Evolutionary conservation across 2,329 filamentous ascomycete genomes (phyloP), one percentile per base, ranked within the genome.

Genomic region (Neonectria ditissima): DNA sequence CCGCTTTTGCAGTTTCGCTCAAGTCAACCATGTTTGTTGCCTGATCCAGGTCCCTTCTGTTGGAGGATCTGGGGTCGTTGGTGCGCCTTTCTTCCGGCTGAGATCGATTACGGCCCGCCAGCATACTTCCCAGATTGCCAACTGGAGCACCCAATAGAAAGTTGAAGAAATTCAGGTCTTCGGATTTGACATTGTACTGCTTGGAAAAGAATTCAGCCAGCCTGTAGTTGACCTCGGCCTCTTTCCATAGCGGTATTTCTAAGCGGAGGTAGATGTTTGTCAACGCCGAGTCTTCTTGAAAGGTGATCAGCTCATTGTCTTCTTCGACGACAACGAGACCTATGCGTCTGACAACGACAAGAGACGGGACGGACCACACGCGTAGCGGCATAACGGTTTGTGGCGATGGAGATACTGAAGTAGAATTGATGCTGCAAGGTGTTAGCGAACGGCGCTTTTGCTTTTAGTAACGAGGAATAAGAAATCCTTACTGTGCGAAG

Each of bases 281-380:
- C 5, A 26, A 20, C 9, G 22, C 8, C 2, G 26, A 34, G 2
- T 18, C 18, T 34, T 62, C 59, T 34, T 48, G 6, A 37, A 57
- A 30, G 5, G 54, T 30, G 18, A 62, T 18, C 37, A 57, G 24
- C 34, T 26, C 22, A 18, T 58, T 24, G 20, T 65, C 45, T 10
- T 57, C 48, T 41, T 58, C 34, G n/a, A 43, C 28, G n/a, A 30
- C 28, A 13, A 65, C 52, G 3, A 16, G 8, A 13, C 47, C 32
- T 4, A 65, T 37, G 13, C 26, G 4, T 14, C 34, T 61, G 20
- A 34, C 30, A 14, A 50, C 41, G 26, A 56, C 30, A 14, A 65
- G 22, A 10, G 62, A 65, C 10, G 34, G 34, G 11, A 62, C 58
- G 11, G 58, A 60, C 57, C 57, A 65, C 5, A 39, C 57, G 26